These are phyloP conservation scores for Xerocomellus chrysenteron DNA, from an alignment of 768 basidiomycete genomes.

Conservation along the genomic window DNA sequence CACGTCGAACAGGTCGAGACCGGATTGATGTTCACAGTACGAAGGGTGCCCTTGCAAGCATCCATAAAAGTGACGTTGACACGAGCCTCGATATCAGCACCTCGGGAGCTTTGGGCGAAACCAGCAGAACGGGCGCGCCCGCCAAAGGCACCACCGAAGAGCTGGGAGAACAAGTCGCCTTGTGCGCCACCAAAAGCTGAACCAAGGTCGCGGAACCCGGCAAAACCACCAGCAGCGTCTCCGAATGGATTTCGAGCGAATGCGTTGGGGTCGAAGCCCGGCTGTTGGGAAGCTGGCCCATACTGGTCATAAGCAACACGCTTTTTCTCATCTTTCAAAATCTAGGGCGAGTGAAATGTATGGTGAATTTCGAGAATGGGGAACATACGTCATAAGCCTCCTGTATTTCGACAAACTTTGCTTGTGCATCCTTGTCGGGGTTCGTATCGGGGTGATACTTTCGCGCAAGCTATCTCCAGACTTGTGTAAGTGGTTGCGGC, in stretches of 20 bases:
- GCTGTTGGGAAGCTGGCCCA: conserved; percentile 88
- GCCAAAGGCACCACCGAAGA: conserved; percentile 72
- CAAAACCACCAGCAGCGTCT: conserved; percentile 55
- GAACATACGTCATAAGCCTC: conserved; percentile 88
- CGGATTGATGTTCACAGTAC: conserved; percentile 74
- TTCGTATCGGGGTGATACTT: conserved; percentile 99
- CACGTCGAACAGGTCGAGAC: conserved; percentile 84
- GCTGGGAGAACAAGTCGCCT: conserved; percentile 78
- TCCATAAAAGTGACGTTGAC: conserved; percentile 86
- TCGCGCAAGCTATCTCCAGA: conserved; percentile 76
- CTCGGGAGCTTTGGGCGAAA: conserved; percentile 48
- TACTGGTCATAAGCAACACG: conserved; percentile 88
- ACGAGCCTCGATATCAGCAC: conserved; percentile 79
- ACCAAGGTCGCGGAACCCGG: conserved; percentile 71
- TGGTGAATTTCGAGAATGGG: conserved; percentile 13
- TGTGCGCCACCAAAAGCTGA: conserved; percentile 53
- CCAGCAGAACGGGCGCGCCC: conserved; percentile 45
- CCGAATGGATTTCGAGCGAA: conserved; percentile 60
- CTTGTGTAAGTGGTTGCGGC: conserved; percentile 14
- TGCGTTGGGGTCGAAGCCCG: conserved; percentile 90
- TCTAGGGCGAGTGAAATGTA: conserved; percentile 46
- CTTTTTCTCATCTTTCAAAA: conserved; percentile 92
- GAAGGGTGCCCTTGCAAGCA: conserved; percentile 85
- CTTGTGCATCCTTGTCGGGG: conserved; percentile 85
- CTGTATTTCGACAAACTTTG: conserved; percentile 96